Evolutionary conservation across 495 filamentous ascomycete genomes (phyloP), one percentile per base, ranked within the genome.

Genomic region (Mytilinidion resinicola): DNA sequence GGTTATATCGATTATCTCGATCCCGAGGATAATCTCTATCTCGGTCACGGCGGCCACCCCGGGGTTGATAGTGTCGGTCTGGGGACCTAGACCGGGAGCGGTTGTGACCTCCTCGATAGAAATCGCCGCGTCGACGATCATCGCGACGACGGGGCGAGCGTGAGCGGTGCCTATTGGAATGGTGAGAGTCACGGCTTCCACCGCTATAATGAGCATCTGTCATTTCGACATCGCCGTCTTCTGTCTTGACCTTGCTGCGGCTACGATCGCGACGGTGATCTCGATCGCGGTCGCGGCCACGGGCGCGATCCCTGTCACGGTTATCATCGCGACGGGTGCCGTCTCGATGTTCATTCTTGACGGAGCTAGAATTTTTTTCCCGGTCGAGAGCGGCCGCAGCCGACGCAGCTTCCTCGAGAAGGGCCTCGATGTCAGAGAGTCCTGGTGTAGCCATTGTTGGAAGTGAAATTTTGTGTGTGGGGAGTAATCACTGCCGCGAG

Each of bases 341-440:
- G n/a, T n/a, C n/a, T n/a, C n/a, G n/a, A n/a, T n/a, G n/a, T n/a
- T 85, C 80, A 61, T 65, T 72, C 51, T 73, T 74, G 43, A 83
- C 81, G 69, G 74, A 73, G 69, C 79, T 82, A 69, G 81, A 75
- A 61, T 73, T 77, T 70, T 81, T 80, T 73, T 85, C 79, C 56
- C 69, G 72, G 55, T 85, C 82, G 58, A 55, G 75, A 68, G 59
- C 73, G 78, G 38, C 38, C 21, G 20, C 53, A 14, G n/a, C 8
- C 15, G 25, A 42, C n/a, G 91, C 91, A 64, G 91, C 91, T 36
- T 88, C 89, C 76, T 96, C 91, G 67, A 96, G 82, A 59, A 96
- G 85, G 66, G 91, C 91, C 81, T 96, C 91, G 56, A 59, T 35
- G 49, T 59, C 56, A 7, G 14, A 3, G 34, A 20, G 11, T 15